phyloP scores from a whole-genome alignment of 345 rosid genomes.

The Arabis alpina region DNA sequence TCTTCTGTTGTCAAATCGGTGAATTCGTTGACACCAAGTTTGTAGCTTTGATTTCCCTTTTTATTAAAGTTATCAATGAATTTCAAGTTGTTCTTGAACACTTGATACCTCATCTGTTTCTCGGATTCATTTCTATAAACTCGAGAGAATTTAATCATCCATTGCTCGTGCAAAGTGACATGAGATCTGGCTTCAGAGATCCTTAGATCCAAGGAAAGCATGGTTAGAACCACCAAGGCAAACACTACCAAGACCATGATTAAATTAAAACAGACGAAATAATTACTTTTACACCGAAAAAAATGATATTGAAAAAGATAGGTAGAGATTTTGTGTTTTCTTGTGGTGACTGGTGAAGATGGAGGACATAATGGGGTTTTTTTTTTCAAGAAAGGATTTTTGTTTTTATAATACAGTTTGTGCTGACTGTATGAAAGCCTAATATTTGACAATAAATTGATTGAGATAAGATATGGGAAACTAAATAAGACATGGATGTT shows the following conservation, averaged over 20 bases:
- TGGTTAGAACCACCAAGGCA: slow-evolving; percentile 3
- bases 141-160: slow-evolving; percentile 40
- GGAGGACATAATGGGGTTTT: background rate
- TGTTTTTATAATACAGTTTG: too few species aligned
- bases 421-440: too few species aligned
- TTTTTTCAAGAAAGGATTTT: background rate
- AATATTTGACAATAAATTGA: too few species aligned
- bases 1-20: slow-evolving; percentile 61
- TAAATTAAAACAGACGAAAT: background rate
- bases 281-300: background rate
- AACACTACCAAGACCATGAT: slow-evolving; percentile 12
- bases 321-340: background rate
- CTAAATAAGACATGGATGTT: too few species aligned
- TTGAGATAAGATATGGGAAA: too few species aligned
- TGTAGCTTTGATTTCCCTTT: slow-evolving; percentile 45
- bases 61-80: slow-evolving; percentile 46
- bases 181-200: slow-evolving; percentile 28
- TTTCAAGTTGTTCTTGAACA: slow-evolving; percentile 45
- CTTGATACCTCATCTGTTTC: slow-evolving; percentile 39
- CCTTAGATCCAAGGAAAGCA: slow-evolving; percentile 14
- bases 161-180: slow-evolving; percentile 13
- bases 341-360: slow-evolving; percentile 8
- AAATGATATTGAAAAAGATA: too few species aligned
- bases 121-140: slow-evolving; percentile 33
- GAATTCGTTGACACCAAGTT: slow-evolving; percentile 60